These are phyloP conservation scores for Dalbergia cultrata DNA, from an alignment of 306 rosid genomes.

Conservation along the genomic window DNA sequence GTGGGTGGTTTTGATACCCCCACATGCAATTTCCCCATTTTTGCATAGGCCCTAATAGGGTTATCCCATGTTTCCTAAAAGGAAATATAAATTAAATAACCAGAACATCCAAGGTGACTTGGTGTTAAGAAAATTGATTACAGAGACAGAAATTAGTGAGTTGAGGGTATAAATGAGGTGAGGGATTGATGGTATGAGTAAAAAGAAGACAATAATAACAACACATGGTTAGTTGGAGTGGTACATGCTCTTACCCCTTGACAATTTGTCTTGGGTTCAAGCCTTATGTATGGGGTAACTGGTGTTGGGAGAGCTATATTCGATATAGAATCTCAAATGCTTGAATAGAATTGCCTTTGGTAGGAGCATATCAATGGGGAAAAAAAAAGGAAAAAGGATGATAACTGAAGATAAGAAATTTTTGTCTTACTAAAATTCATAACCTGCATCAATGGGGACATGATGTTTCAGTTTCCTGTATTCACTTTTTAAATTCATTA, in stretches of 20 bases:
- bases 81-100: not conserved
- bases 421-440: not conserved
- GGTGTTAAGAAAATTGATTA: not conserved
- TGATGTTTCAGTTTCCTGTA: not conserved
- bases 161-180: not conserved
- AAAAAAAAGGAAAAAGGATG: too few relatives aligned
- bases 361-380: too few relatives aligned
- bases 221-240: too few relatives aligned
- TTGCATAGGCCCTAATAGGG: not conserved
- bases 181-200: constrained; percentile 8
- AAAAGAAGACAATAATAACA: constrained; percentile 1
- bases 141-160: not conserved
- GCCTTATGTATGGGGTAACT: too few relatives aligned
- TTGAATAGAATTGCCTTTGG: too few relatives aligned
- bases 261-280: too few relatives aligned
- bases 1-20: not conserved
- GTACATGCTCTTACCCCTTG: too few relatives aligned
- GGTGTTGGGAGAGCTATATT: too few relatives aligned
- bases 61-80: not conserved
- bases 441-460: not conserved
- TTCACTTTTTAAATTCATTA: constrained; percentile 14
- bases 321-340: too few relatives aligned
- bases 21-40: not conserved
- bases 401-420: not conserved
- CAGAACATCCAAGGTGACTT: not conserved